Evolutionary conservation across 768 basidiomycete genomes (phyloP).

Genomic region (Amanita thiersii): DNA sequence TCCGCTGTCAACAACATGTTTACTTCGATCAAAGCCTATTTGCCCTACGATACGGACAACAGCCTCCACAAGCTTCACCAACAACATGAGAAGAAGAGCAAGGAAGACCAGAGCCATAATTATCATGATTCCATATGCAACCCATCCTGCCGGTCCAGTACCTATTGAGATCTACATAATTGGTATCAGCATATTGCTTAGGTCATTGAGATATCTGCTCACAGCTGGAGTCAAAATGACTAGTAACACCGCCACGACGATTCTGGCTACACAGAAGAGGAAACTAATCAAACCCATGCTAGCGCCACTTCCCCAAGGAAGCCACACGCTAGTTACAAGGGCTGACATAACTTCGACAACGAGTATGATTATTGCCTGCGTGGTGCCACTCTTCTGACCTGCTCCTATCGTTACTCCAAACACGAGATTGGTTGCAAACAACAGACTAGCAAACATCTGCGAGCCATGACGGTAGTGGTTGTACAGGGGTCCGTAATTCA

Average conservation of each 20-base stretch:
- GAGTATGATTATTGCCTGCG: conserved; percentile 86
- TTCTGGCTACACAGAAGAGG: conserved; percentile 84
- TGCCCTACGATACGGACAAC: conserved; percentile 67
- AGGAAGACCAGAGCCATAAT: conserved; percentile 78
- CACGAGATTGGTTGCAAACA: conserved; percentile 76
- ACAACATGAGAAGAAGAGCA: conserved; percentile 72
- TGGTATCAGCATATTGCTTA: conserved; percentile 2
- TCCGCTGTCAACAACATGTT: conserved; percentile 75
- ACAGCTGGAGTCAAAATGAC: conserved; percentile 89
- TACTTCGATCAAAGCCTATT: conserved; percentile 79
- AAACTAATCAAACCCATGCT: conserved; percentile 97
- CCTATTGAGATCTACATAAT: conserved; percentile 71
- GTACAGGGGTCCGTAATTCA: conserved; percentile 87
- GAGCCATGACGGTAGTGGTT: conserved; percentile 91
- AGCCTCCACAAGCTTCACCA: conserved; percentile 82
- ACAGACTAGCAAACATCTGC: conserved; percentile 77
- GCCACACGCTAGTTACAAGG: conserved; percentile 85
- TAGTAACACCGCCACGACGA: conserved; percentile 82
- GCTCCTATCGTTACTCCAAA: conserved; percentile 84
- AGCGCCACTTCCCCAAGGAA: conserved; percentile 95
- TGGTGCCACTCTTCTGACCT: conserved; percentile 83
- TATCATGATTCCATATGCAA: conserved; percentile 87
- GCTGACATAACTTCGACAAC: conserved; percentile 84
- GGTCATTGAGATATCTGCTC: conserved; percentile 20
- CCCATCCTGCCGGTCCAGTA: conserved; percentile 77